Conservation (phyloP, 768 basidiomycete species). For the Xerocomus brunneocitrinus region DNA sequence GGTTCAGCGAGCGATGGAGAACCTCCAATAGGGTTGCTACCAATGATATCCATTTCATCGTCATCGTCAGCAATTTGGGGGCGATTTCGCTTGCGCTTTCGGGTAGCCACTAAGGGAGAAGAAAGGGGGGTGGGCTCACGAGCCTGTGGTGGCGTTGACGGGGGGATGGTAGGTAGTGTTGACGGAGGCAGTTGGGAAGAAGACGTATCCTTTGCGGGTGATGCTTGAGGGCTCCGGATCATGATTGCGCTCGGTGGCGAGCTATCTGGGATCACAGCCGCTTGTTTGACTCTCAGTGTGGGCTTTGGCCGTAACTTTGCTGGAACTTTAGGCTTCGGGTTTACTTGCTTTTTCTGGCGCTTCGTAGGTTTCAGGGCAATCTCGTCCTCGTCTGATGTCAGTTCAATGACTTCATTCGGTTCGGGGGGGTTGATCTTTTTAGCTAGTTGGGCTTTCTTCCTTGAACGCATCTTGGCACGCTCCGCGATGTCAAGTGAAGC, state of each 20-base stretch:
- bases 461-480: constrained; percentile 51
- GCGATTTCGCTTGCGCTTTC: constrained; percentile 26
- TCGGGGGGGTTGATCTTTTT: constrained; percentile 11
- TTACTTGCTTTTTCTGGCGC: constrained; percentile 29
- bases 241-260: constrained; percentile 14
- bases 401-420: constrained; percentile 40
- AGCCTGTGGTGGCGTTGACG: constrained; percentile 20
- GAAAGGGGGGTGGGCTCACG: constrained; percentile 21
- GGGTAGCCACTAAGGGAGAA: constrained; percentile 19
- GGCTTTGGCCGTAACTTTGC: constrained; percentile 26
- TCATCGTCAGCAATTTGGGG: constrained; percentile 8
- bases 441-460: constrained; percentile 28
- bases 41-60: constrained; percentile 13
- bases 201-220: constrained; percentile 24
- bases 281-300: constrained; percentile 17
- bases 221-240: constrained; percentile 25
- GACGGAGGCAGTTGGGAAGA: constrained; percentile 35
- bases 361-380: constrained; percentile 29
- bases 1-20: constrained; percentile 26
- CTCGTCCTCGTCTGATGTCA: constrained; percentile 43
- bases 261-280: constrained; percentile 12
- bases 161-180: constrained; percentile 25
- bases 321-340: constrained; percentile 26
- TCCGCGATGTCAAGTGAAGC: constrained; percentile 46
- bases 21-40: not conserved